Evolutionary conservation across 2,329 filamentous ascomycete species (phyloP).

Genomic region (Anthostomella pinea): DNA sequence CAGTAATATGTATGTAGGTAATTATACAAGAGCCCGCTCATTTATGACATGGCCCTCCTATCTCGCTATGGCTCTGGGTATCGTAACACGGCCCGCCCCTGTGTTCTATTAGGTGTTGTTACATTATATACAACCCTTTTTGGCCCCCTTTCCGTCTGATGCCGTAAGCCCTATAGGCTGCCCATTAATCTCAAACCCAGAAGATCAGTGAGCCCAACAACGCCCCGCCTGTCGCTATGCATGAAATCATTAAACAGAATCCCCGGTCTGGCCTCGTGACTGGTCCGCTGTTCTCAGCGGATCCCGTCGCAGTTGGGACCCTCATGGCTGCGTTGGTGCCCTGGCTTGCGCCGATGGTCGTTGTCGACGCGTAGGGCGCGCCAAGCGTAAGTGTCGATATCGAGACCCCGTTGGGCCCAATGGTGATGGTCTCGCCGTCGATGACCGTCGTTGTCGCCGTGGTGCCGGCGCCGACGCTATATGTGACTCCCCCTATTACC

Average conservation of each 20-base stretch:
- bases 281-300: conserved; percentile 20
- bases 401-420: conserved; percentile 48
- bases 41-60: too few species aligned
- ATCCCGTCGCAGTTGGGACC: conserved; percentile 15
- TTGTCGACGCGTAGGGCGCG: conserved; percentile 45
- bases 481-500: conserved; percentile 49
- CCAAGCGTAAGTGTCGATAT: conserved; percentile 44
- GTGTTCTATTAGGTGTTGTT: too few species aligned
- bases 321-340: conserved; percentile 23
- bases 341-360: conserved; percentile 37
- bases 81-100: too few species aligned
- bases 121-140: too few species aligned
- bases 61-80: too few species aligned
- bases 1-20: too few species aligned
- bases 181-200: conserved; percentile 17
- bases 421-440: conserved; percentile 49
- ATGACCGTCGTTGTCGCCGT: conserved; percentile 44
- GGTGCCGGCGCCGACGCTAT: conserved; percentile 47
- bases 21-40: too few species aligned
- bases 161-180: conserved; percentile 2
- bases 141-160: too few species aligned
- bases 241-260: conserved; percentile 20
- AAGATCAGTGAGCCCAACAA: conserved; percentile 25
- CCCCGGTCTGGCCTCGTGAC: conserved; percentile 13
- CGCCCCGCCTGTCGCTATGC: conserved; percentile 41